Conservation (phyloP, 768 basidiomycete species). For the Macrolepiota albuminosa region DNA sequence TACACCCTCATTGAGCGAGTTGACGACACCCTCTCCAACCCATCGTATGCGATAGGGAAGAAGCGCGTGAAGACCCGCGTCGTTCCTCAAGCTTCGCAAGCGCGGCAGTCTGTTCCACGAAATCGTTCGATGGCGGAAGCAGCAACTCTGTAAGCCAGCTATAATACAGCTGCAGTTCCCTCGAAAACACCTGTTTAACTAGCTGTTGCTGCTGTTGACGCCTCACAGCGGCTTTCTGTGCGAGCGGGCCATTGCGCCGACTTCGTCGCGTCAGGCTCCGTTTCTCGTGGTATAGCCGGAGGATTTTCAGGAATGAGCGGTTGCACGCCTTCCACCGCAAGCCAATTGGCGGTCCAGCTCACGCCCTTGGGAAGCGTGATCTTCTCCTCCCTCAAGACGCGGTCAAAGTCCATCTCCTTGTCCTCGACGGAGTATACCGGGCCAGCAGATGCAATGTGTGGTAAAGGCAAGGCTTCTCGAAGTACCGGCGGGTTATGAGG, state of each 20-base stretch:
- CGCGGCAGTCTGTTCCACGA: slow-evolving; percentile 79
- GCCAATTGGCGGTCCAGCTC: slow-evolving; percentile 93
- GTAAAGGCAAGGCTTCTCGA: slow-evolving; percentile 53
- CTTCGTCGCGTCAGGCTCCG: slow-evolving; percentile 28
- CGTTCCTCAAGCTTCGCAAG: slow-evolving; percentile 83
- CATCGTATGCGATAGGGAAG: slow-evolving; percentile 93
- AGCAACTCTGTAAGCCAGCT: slow-evolving; percentile 83
- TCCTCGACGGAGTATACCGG: slow-evolving; percentile 93
- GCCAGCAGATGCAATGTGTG: slow-evolving; percentile 48
- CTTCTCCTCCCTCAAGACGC: slow-evolving; percentile 82
- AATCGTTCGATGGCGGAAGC: slow-evolving; percentile 64
- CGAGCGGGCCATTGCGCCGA: slow-evolving; percentile 17
- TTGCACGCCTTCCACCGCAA: slow-evolving; percentile 97
- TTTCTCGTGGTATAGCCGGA: slow-evolving; percentile 19
- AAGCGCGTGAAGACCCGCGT: slow-evolving; percentile 88
- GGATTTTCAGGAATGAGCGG: slow-evolving; percentile 20
- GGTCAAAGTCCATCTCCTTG: slow-evolving; percentile 96
- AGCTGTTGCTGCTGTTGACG: slow-evolving; percentile 51
- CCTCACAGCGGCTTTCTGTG: slow-evolving; percentile 23
- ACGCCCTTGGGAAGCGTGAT: slow-evolving; percentile 76
- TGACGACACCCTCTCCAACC: slow-evolving; percentile 85
- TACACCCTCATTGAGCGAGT: slow-evolving; percentile 49
- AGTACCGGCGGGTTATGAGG: slow-evolving; percentile 59
- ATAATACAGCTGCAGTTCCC: slow-evolving; percentile 94
- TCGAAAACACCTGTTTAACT: slow-evolving; percentile 88